Percentiles rank a stretch among this genome's conserved stretches.
These are phyloP conservation scores for Adansonia digitata DNA, from an alignment of 345 rosid genomes.

Conservation along the genomic window DNA sequence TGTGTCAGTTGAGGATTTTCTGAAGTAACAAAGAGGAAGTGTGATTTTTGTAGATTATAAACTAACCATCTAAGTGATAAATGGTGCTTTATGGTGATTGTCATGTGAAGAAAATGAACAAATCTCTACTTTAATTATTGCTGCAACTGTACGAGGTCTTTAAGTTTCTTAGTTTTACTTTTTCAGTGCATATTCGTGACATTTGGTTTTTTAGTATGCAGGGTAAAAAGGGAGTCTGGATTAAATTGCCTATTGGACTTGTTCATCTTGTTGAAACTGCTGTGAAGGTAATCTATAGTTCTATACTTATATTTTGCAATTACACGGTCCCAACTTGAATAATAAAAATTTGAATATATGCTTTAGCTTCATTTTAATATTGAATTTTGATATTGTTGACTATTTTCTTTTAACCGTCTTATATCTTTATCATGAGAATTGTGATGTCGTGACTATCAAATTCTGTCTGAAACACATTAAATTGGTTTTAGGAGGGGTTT, in stretches of 20 bases:
- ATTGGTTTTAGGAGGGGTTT: constrained; percentile 59
- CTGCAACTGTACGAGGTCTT: neutral
- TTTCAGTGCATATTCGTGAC: neutral
- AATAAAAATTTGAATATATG: neutral
- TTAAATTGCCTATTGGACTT: constrained; percentile 57
- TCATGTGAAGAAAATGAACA: neutral
- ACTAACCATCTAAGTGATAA: neutral
- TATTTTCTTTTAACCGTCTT: neutral
- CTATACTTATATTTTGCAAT: neutral
- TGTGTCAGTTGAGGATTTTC: neutral
- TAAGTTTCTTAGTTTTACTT: neutral
- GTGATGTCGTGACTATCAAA: neutral
- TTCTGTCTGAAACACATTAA: neutral
- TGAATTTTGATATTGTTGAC: neutral
- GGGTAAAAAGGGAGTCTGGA: constrained; percentile 82
- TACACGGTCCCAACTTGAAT: neutral
- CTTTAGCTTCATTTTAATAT: neutral
- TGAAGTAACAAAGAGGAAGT: neutral
- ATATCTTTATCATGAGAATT: neutral
- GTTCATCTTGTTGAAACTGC: constrained; percentile 64
- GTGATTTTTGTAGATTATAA: neutral
- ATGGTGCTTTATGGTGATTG: neutral
- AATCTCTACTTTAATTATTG: neutral
- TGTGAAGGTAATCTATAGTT: constrained; percentile 47
- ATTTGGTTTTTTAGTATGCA: constrained; percentile 20